Conservation (phyloP, 2,329 filamentous ascomycete species). For the Neospermospora avenae region DNA sequence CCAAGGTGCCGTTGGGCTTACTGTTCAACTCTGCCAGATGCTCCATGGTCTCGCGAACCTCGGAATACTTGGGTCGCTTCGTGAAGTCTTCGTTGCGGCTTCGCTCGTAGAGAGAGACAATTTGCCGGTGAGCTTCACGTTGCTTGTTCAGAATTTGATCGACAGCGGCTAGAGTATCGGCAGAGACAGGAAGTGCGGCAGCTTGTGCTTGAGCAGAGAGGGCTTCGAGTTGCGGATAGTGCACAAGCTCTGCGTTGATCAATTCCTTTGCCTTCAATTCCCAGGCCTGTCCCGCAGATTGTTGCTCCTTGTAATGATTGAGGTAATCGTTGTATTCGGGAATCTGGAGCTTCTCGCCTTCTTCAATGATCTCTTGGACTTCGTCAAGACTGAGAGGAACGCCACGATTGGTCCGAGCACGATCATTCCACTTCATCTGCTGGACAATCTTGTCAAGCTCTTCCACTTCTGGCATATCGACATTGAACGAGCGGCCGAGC, state of each 20-base stretch:
- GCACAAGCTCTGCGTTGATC: slow-evolving; percentile 85
- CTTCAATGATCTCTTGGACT: slow-evolving; percentile 73
- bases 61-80: slow-evolving; percentile 79
- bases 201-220: slow-evolving; percentile 75
- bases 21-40: slow-evolving; percentile 85
- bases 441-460: slow-evolving; percentile 75
- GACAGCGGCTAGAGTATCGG: slow-evolving; percentile 75
- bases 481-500: slow-evolving; percentile 81
- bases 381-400: slow-evolving; percentile 71
- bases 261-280: slow-evolving; percentile 90
- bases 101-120: slow-evolving; percentile 75
- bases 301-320: slow-evolving; percentile 70
- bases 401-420: slow-evolving; percentile 62
- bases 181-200: slow-evolving; percentile 72
- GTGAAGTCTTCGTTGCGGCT: slow-evolving; percentile 72
- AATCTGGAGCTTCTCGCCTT: slow-evolving; percentile 74
- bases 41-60: slow-evolving; percentile 88
- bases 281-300: slow-evolving; percentile 77
- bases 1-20: slow-evolving; percentile 85
- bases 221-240: slow-evolving; percentile 92
- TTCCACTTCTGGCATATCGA: slow-evolving; percentile 87
- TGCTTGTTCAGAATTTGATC: slow-evolving; percentile 95
- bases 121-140: slow-evolving; percentile 86
- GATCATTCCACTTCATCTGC: slow-evolving; percentile 84
- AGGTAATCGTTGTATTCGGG: slow-evolving; percentile 78